Base-by-base conservation (phyloP, 2,329 filamentous ascomycete species). In the Monilinia vaccinii-corymbosi region DNA sequence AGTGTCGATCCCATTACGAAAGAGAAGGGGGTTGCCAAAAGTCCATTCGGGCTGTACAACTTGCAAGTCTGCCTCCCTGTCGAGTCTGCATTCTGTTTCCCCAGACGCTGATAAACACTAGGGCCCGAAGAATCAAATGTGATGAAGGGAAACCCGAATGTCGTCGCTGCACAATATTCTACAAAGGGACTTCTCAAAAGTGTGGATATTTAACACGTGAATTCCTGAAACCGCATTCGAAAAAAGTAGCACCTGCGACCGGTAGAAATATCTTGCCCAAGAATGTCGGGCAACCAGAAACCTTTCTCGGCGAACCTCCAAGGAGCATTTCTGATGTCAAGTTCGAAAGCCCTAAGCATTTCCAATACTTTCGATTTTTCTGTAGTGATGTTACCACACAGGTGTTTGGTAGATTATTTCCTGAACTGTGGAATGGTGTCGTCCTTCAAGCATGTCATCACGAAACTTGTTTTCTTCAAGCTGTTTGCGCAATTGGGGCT, bases 401-500 rank as follows among this genome's bases (percentile, higher is more conserved):
- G 28, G 40, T 58, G 4, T 50, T 42, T 6, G 28, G 47, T n/a
- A 47, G 56, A 23, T 52, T 58, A 11, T 58, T 32, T 28, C 42
- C 38, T 23, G 47, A 58, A 25, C 32, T 58, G 3, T 58, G 56
- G 56, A 52, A 21, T 10, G 25, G 31, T 4, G 49, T 32, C 10
- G 14, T 58, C 9, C 56, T 58, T 42, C 56, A 58, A 51, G 56
- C 36, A 42, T 52, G 46, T 11, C 47, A 58, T 23, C 47, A 52
- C 13, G 56, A 58, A 25, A 47, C 47, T 25, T 45, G 47, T 28
- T 28, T 58, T 51, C 47, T 50, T 4, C 56, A 52, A n/a, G 47
- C 56, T 36, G 47, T 58, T 11, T 51, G 46, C 44, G 56, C 56
- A 28, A 58, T 58, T 11, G 56, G 56, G n/a, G 56, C 56, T 36